Conservation (phyloP, 208 protist species). For the Angomonas ambiguus region DNA sequence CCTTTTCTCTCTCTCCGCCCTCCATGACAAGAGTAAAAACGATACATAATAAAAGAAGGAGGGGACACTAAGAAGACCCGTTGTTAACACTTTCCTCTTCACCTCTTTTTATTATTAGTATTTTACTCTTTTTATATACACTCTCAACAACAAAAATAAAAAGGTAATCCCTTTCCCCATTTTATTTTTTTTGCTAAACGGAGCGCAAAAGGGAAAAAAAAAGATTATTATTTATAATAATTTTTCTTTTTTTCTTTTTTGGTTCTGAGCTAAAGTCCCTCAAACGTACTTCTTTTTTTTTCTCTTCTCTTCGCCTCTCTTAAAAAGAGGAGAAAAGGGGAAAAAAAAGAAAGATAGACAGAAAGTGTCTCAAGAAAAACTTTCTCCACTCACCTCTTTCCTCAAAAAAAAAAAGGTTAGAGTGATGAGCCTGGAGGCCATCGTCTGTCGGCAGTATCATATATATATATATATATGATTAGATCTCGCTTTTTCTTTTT, state of each 20-base stretch:
- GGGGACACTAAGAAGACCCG: neutral
- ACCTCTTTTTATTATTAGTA: neutral
- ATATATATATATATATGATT: neutral
- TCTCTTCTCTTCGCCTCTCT: too few relatives aligned
- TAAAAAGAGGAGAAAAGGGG: slow-evolving; percentile 1
- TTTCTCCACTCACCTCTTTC: neutral
- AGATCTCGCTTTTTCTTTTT: slow-evolving; percentile 10
- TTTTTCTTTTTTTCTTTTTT: neutral
- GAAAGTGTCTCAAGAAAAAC: slow-evolving; percentile 1
- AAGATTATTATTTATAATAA: too few relatives aligned
- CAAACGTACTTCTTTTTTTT: too few relatives aligned
- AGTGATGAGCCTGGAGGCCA: neutral
- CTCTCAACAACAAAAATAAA: neutral
- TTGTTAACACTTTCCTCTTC: neutral
- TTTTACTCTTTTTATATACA: neutral
- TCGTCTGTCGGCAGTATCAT: slow-evolving; percentile 5
- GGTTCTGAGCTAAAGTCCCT: slow-evolving; percentile 79
- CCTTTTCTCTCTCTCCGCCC: too few relatives aligned
- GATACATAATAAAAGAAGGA: too few relatives aligned
- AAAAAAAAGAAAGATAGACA: slow-evolving; percentile 6
- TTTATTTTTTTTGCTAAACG: too few relatives aligned
- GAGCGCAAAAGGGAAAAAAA: slow-evolving; percentile 1
- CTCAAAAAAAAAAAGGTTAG: neutral
- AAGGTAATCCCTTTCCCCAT: too few relatives aligned
- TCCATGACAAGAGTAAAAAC: too few relatives aligned